A percentile compares a stretch with the other conserved stretches of the same genome.
These are phyloP conservation scores for Canna indica DNA, from an alignment of 176 grass and related monocot species.

Conservation along the genomic window DNA sequence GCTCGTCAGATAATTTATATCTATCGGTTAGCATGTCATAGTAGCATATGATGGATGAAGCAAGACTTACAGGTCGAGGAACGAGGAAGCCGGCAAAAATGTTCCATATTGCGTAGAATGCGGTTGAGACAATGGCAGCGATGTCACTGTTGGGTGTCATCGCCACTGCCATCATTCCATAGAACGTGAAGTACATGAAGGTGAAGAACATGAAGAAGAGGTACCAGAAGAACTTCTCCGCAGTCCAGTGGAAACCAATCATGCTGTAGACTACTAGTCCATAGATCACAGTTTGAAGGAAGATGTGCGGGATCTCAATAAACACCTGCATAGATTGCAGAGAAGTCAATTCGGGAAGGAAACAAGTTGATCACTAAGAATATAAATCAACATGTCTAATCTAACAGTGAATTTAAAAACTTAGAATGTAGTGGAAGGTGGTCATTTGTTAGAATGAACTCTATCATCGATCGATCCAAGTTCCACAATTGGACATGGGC, in stretches of 20 bases:
- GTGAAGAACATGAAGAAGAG: slow-evolving; percentile 99
- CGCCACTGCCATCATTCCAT: slow-evolving; percentile 90
- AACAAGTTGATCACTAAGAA: too few species aligned
- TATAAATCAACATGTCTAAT: not conserved
- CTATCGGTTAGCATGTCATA: too few species aligned
- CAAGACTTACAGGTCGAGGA: slow-evolving; percentile 62
- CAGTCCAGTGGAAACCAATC: slow-evolving; percentile 67
- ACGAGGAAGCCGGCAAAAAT: slow-evolving; percentile 82
- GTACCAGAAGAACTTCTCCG: slow-evolving; percentile 84
- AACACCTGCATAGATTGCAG: slow-evolving; percentile 41
- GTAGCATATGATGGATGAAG: not conserved
- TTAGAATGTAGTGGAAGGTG: too few species aligned
- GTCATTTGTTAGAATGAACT: too few species aligned
- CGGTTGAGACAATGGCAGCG: slow-evolving; percentile 68
- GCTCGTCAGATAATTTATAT: slow-evolving; percentile 2
- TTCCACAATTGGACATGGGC: too few species aligned
- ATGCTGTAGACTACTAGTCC: slow-evolving; percentile 78
- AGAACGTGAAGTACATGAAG: slow-evolving; percentile 98
- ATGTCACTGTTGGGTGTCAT: slow-evolving; percentile 92
- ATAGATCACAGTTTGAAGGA: slow-evolving; percentile 75
- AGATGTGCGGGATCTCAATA: slow-evolving; percentile 88
- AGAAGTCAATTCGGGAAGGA: not conserved
- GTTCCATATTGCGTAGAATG: slow-evolving; percentile 91
- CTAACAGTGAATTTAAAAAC: too few species aligned
- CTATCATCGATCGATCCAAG: too few species aligned